These are phyloP conservation scores for Raphanus sativus DNA, from an alignment of 345 rosid species.

Conservation along the genomic window DNA sequence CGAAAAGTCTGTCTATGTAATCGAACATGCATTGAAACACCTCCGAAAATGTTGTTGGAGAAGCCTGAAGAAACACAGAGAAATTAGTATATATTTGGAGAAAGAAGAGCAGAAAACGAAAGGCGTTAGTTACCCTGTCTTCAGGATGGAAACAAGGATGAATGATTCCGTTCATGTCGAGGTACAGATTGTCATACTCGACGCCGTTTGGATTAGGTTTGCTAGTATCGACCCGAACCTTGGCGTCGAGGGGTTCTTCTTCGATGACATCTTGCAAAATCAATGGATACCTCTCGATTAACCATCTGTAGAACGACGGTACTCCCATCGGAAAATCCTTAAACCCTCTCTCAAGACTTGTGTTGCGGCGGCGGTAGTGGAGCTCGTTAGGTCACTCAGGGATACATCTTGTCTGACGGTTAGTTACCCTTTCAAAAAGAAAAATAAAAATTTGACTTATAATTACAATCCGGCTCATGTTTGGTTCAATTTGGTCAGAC, in stretches of 20 bases:
- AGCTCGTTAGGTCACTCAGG: not conserved
- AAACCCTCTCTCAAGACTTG: slow-evolving; percentile 5
- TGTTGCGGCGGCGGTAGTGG: not conserved
- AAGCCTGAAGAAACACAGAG: slow-evolving; percentile 47
- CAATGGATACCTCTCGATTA: slow-evolving; percentile 84
- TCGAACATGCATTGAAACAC: slow-evolving; percentile 89
- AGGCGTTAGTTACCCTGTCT: slow-evolving; percentile 54
- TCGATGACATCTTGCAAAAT: slow-evolving; percentile 77
- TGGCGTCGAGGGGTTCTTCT: slow-evolving; percentile 68
- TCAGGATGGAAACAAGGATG: slow-evolving; percentile 99
- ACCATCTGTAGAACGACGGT: slow-evolving; percentile 92
- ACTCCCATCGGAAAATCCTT: slow-evolving; percentile 62
- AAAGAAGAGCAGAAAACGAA: not conserved
- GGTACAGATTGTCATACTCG: slow-evolving; percentile 89
- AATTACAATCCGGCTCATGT: not conserved
- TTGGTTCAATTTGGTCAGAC: not conserved
- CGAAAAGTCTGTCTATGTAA: slow-evolving; percentile 84
- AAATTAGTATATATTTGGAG: not conserved
- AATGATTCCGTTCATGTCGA: slow-evolving; percentile 98
- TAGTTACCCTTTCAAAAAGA: not conserved
- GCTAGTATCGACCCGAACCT: slow-evolving; percentile 80
- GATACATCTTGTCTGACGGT: not conserved
- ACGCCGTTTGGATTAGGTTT: slow-evolving; percentile 73
- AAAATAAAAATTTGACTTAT: not conserved
- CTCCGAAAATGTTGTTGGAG: slow-evolving; percentile 70